Evolutionary conservation across 225 moss, liverwort and hornwort species (phyloP).

Genomic region (Anthoceros angustus): DNA sequence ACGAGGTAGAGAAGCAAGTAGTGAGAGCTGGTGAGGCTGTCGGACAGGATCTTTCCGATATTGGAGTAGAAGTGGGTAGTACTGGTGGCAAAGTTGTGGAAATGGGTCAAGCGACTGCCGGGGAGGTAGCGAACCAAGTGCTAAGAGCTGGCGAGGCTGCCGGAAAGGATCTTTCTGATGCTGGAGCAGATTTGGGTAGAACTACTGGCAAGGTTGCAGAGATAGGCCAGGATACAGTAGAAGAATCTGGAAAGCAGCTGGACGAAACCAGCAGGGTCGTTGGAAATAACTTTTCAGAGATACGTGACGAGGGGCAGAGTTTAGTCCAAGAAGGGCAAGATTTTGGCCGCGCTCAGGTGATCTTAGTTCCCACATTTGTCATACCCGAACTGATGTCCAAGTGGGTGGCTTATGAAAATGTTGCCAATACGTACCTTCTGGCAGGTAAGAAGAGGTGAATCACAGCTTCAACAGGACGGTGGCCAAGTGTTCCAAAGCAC

Average conservation of each 20-base stretch:
- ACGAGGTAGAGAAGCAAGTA: background rate
- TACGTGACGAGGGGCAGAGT: background rate
- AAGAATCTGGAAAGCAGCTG: background rate
- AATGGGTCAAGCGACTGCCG: background rate
- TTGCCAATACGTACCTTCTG: background rate
- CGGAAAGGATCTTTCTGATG: background rate
- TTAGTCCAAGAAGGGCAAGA: background rate
- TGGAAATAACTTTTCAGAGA: background rate
- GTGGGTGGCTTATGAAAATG: background rate
- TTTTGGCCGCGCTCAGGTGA: background rate
- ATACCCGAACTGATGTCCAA: background rate
- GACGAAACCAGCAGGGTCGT: background rate
- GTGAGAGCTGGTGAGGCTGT: background rate
- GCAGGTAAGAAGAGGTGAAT: background rate
- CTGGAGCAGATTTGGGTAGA: background rate
- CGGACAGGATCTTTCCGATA: background rate
- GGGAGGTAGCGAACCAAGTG: background rate
- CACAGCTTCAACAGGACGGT: constrained; percentile 2
- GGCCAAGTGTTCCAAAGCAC: background rate
- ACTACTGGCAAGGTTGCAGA: background rate
- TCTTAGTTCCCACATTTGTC: background rate
- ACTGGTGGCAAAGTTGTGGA: background rate
- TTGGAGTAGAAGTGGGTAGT: background rate
- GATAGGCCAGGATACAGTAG: background rate
- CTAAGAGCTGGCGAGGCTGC: background rate